Evolutionary conservation across 345 rosid genomes (phyloP).

Genomic region (Populus ilicifolia): DNA sequence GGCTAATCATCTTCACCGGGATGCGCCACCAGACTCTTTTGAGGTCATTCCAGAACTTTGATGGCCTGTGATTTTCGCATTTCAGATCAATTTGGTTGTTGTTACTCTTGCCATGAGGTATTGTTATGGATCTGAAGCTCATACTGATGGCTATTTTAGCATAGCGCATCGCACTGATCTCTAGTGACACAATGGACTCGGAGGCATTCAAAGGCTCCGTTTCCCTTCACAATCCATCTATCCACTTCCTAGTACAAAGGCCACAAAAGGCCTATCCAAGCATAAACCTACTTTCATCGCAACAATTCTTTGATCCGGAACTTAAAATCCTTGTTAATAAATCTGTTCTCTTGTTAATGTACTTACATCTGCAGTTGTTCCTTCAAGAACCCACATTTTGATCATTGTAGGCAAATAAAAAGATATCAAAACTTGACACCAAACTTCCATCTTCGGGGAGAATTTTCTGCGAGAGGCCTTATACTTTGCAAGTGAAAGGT

Average conservation of each 20-base stretch:
- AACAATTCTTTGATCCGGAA: neutral
- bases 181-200: neutral
- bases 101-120: no score
- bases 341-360: constrained; percentile 3
- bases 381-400: neutral
- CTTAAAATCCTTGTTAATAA: constrained; percentile 2
- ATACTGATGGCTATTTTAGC: neutral
- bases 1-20: no score
- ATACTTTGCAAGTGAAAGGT: neutral
- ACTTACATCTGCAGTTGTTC: constrained; percentile 8
- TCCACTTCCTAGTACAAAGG: neutral
- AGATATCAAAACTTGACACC: neutral
- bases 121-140: neutral
- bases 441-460: neutral
- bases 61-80: no score
- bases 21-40: no score
- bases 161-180: neutral
- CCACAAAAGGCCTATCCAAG: neutral
- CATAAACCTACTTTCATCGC: neutral
- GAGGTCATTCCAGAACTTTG: no score
- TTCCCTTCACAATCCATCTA: neutral
- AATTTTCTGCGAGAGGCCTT: neutral
- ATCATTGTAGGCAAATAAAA: neutral
- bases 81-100: no score
- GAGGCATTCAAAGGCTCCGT: neutral